A percentile compares a stretch with the other conserved stretches of the same genome.
These are phyloP conservation scores for Torulaspora franciscae DNA, from an alignment of 805 yeast genomes.

Conservation along the genomic window DNA sequence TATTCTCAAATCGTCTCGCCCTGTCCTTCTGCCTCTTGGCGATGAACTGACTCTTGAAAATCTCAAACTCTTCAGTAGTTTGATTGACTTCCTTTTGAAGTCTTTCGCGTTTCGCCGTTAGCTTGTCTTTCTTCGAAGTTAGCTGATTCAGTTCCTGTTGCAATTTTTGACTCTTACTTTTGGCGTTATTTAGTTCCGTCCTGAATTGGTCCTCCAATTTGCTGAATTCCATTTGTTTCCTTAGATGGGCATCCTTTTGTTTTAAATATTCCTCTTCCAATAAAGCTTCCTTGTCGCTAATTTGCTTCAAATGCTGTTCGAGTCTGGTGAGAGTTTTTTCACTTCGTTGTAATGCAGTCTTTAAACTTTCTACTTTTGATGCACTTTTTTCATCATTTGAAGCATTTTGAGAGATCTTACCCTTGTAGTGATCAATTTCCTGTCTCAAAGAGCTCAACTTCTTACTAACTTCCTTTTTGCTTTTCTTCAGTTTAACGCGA, in stretches of 20 bases:
- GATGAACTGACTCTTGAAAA: constrained; percentile 23
- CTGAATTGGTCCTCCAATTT: constrained; percentile 24
- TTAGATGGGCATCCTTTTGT: constrained; percentile 36
- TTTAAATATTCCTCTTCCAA: constrained; percentile 37
- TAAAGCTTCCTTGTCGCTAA: constrained; percentile 16
- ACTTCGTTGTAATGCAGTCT: constrained; percentile 39
- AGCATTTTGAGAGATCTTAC: constrained; percentile 44
- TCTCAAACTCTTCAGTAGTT: constrained; percentile 23
- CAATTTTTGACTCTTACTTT: constrained; percentile 15
- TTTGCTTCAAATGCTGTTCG: constrained; percentile 21
- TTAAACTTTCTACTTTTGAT: constrained; percentile 47
- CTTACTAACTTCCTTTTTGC: constrained; percentile 55
- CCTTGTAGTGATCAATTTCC: constrained; percentile 53
- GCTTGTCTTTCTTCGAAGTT: constrained; percentile 22
- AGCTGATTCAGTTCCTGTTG: constrained; percentile 25
- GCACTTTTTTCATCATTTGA: constrained; percentile 54
- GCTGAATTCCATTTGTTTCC: constrained; percentile 32
- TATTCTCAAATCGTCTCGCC: constrained; percentile 20
- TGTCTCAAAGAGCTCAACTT: constrained; percentile 45
- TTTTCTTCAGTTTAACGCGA: constrained; percentile 50
- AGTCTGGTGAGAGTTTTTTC: constrained; percentile 29
- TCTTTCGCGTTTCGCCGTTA: constrained; percentile 20
- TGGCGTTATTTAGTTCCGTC: constrained; percentile 12
- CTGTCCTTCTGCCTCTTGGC: constrained; percentile 23
- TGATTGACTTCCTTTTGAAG: constrained; percentile 27